Percentiles rank a stretch among this genome's conserved stretches.
Conservation (phyloP, 441 rosid genomes). For the Isatis lusitanica region DNA sequence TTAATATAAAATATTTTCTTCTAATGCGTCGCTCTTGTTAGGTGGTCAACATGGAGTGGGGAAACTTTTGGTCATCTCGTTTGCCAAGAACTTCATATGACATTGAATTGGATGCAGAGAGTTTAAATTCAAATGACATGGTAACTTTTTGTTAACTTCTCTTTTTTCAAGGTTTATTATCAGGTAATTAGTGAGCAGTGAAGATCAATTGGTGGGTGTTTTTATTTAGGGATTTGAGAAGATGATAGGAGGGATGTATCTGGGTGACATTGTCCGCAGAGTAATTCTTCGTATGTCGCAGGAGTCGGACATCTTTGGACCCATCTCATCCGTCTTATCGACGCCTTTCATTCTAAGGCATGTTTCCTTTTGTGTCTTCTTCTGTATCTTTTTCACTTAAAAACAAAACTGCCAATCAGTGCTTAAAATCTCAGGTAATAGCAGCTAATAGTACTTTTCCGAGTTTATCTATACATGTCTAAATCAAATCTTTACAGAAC, state of each 20-base stretch:
- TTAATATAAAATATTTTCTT: not conserved
- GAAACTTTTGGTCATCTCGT: conserved; percentile 94
- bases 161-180: not conserved
- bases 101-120: conserved; percentile 73
- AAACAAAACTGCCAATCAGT: not conserved
- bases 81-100: conserved; percentile 91
- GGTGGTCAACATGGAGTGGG: conserved; percentile 99
- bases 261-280: conserved; percentile 92
- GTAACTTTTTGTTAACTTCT: conserved; percentile 35
- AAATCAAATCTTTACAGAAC: conserved; percentile 47
- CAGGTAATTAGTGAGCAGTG: not conserved
- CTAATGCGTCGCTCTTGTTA: conserved; percentile 22
- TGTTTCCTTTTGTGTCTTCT: conserved; percentile 1
- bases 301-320: conserved; percentile 73
- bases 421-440: not conserved
- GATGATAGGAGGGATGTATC: conserved; percentile 96
- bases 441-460: not conserved
- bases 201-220: not conserved
- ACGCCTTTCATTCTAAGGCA: conserved; percentile 68
- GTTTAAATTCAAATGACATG: conserved; percentile 92
- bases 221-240: conserved; percentile 84
- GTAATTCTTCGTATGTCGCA: conserved; percentile 74
- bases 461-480: not conserved
- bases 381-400: not conserved
- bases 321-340: conserved; percentile 55